phyloP scores from a whole-genome alignment of 1,284 basidiomycete genomes.

The Ceratobasidium sp. region DNA sequence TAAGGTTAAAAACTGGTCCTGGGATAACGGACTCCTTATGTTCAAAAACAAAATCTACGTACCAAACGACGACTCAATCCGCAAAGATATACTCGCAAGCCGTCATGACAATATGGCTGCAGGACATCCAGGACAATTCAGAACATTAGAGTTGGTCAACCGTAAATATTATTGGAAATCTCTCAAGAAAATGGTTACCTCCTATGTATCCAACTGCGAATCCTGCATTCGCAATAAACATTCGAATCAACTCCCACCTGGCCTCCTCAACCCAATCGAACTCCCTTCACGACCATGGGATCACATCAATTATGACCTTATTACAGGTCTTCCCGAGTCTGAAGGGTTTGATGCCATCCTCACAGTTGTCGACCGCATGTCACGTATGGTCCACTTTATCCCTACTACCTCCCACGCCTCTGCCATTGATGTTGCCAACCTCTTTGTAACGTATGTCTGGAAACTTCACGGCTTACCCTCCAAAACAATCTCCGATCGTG shows the following conservation, averaged over 20 bases:
- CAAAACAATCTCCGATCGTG: not conserved
- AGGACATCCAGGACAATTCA: constrained; percentile 42
- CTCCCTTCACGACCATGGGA: constrained; percentile 3
- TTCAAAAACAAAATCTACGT: not conserved
- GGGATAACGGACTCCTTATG: not conserved
- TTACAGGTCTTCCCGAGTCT: not conserved
- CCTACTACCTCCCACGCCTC: no score
- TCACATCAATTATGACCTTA: not conserved
- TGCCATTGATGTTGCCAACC: not conserved
- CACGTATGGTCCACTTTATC: not conserved
- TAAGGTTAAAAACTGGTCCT: not conserved
- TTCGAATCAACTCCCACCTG: not conserved
- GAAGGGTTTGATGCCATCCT: not conserved
- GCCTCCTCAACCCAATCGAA: not conserved
- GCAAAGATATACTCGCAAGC: not conserved
- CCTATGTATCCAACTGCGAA: constrained; percentile 28
- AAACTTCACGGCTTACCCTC: constrained; percentile 8
- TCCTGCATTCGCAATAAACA: constrained; percentile 19
- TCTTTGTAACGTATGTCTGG: constrained; percentile 13
- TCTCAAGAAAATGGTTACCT: not conserved
- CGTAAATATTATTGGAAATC: not conserved
- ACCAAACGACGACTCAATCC: not conserved
- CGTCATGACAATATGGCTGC: not conserved
- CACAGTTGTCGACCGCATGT: not conserved
- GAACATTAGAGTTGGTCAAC: not conserved